Evolutionary conservation across 768 basidiomycete species (phyloP).

Genomic region (Infundibulicybe gibba): DNA sequence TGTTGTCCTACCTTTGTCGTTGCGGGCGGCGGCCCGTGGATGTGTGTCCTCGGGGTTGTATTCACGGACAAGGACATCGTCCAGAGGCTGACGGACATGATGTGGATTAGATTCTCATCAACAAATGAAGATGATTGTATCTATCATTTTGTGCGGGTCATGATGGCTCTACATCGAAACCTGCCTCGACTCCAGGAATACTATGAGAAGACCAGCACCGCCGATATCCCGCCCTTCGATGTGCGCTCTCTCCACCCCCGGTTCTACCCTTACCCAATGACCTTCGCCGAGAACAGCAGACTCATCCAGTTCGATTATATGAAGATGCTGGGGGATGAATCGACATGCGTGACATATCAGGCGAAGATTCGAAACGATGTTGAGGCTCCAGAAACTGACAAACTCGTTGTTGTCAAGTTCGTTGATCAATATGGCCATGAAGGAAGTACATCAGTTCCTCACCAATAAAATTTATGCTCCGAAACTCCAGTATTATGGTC

Average conservation of each 20-base stretch:
- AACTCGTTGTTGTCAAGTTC: slow-evolving; percentile 32
- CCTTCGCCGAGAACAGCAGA: slow-evolving; percentile 2
- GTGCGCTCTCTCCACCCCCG: background rate
- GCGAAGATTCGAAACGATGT: slow-evolving; percentile 7
- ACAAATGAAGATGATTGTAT: slow-evolving; percentile 7
- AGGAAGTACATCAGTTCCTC: slow-evolving; percentile 26
- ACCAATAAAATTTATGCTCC: slow-evolving; percentile 22
- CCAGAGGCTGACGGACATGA: slow-evolving; percentile 9
- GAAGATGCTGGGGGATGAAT: slow-evolving; percentile 9
- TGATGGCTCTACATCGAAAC: slow-evolving; percentile 12
- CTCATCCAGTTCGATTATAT: slow-evolving; percentile 16
- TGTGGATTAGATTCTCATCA: slow-evolving; percentile 8
- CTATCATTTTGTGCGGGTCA: slow-evolving; percentile 10
- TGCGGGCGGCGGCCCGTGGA: slow-evolving; percentile 12
- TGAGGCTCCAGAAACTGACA: background rate
- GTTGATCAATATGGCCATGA: slow-evolving; percentile 25
- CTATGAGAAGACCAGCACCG: background rate
- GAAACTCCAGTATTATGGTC: slow-evolving; percentile 23
- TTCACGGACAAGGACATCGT: slow-evolving; percentile 10
- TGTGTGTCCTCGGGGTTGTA: slow-evolving; percentile 11
- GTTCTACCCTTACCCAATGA: background rate
- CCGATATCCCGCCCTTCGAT: background rate
- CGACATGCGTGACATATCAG: slow-evolving; percentile 15
- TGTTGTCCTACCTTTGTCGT: slow-evolving; percentile 11
- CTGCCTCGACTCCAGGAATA: background rate